Evolutionary conservation across 768 basidiomycete genomes (phyloP), one percentile per base, ranked within the genome.

Genomic region (Lentinula guzmanii): DNA sequence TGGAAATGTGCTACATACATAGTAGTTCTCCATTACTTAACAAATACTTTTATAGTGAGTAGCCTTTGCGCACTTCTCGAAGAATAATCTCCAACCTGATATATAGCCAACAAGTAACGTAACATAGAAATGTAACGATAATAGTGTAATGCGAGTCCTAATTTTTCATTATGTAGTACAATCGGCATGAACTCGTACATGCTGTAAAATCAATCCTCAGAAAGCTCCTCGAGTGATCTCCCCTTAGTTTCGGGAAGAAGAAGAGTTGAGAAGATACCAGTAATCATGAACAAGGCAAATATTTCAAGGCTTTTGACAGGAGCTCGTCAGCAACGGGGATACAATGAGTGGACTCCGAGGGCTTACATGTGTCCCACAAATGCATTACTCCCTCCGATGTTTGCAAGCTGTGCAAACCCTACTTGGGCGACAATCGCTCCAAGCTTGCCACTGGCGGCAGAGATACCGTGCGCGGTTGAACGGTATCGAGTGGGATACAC

Each of bases 401-500:
- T 81, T 68, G 81, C 76, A 58, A 92, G 75, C 62, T 79, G 83
- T 21, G 79, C 79, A 71, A 93, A 92, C 33, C 86, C 91, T 58
- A 92, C 85, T 69, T 92, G 89, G 0, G 91, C 84, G 42, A 93
- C 71, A 69, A 95, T 85, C 52, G 92, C 93, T 42, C 93, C 92
- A 46, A 90, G 75, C 72, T 95, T 95, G 45, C 92, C 92, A 55
- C 79, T 81, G 15, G 91, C 92, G 2, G 92, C 92, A 11, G 87
- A 86, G 66, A 94, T 89, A 72, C 92, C 92, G 67, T 93, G 89
- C 10, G 82, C 88, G 5, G 91, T 92, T 5, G 90, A 91, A 63
- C 93, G 86, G 72, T 93, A 93, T 52, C 93, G 89, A 1, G 92
- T 95, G 1, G 92, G 92, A 84, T 92, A 94, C 28, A 78, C 82